These are phyloP conservation scores for Malus sylvestris DNA, from an alignment of 306 rosid genomes.

Conservation along the genomic window DNA sequence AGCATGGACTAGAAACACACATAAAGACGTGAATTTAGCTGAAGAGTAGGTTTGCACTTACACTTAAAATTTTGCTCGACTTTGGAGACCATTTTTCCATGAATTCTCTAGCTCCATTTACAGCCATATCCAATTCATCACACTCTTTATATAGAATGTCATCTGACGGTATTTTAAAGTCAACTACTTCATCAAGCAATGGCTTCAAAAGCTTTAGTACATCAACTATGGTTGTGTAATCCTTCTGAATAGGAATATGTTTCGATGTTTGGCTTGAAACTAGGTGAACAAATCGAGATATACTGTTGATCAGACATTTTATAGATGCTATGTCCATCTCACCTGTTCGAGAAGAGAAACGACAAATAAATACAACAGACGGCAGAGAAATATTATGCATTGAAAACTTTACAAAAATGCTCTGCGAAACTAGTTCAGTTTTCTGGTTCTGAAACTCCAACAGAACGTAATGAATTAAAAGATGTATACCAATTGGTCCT, in stretches of 20 bases:
- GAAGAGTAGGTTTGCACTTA: slow-evolving; percentile 32
- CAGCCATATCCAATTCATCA: slow-evolving; percentile 58
- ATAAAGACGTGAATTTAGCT: background rate
- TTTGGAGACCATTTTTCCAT: slow-evolving; percentile 66
- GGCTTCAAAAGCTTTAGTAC: slow-evolving; percentile 72
- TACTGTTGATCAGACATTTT: slow-evolving; percentile 77
- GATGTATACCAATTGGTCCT: background rate
- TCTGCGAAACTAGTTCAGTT: background rate
- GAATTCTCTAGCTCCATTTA: slow-evolving; percentile 72
- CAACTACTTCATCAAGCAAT: slow-evolving; percentile 62
- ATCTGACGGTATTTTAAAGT: slow-evolving; percentile 42
- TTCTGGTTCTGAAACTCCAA: background rate
- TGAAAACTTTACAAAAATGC: background rate
- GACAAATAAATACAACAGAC: slow-evolving; percentile 13
- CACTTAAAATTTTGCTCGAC: slow-evolving; percentile 65
- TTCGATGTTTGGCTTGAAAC: slow-evolving; percentile 68
- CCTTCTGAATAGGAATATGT: slow-evolving; percentile 57
- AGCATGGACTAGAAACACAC: background rate
- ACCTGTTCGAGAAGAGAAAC: slow-evolving; percentile 40
- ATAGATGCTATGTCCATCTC: slow-evolving; percentile 51
- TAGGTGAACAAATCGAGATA: slow-evolving; percentile 76
- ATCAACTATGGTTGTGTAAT: slow-evolving; percentile 45
- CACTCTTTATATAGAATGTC: slow-evolving; percentile 52
- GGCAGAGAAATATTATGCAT: background rate
- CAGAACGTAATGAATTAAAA: background rate